Evolutionary conservation across 2,329 filamentous ascomycete genomes (phyloP).

Genomic region (Raffaelea deltoideospora): DNA sequence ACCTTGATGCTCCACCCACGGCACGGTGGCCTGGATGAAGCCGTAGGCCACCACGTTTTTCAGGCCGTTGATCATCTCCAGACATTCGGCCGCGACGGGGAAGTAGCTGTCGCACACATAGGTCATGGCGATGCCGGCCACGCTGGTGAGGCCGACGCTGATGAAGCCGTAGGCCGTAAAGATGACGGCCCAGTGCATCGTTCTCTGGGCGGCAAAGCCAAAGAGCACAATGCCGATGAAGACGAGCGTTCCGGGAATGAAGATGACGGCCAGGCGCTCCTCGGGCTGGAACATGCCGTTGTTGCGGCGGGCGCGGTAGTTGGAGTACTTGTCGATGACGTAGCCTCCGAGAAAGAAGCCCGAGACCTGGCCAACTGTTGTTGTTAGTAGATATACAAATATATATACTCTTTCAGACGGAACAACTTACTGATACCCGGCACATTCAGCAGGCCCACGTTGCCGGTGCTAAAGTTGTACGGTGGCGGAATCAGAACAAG

Average conservation of each 20-base stretch:
- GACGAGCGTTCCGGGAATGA: background rate
- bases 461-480: background rate
- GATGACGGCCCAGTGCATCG: conserved; percentile 2
- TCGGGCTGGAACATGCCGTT: conserved; percentile 2
- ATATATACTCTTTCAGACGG: no score
- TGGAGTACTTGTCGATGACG: no score
- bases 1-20: no score
- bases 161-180: conserved; percentile 1
- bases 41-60: conserved; percentile 2
- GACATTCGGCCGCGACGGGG: background rate
- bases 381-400: no score
- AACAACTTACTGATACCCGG: background rate
- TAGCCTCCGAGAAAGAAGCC: no score
- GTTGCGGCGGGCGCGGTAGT: no score
- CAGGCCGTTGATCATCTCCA: conserved; percentile 1
- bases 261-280: background rate
- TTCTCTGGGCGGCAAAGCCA: background rate
- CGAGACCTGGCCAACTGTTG: no score
- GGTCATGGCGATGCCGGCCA: conserved; percentile 2
- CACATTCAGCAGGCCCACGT: background rate
- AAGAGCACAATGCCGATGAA: conserved; percentile 1
- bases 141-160: background rate
- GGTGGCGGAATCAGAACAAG: background rate
- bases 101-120: conserved; percentile 3
- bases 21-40: conserved; percentile 1